These are phyloP conservation scores for Dendrobium catenatum DNA, from an alignment of 106 monocot species.

Conservation along the genomic window DNA sequence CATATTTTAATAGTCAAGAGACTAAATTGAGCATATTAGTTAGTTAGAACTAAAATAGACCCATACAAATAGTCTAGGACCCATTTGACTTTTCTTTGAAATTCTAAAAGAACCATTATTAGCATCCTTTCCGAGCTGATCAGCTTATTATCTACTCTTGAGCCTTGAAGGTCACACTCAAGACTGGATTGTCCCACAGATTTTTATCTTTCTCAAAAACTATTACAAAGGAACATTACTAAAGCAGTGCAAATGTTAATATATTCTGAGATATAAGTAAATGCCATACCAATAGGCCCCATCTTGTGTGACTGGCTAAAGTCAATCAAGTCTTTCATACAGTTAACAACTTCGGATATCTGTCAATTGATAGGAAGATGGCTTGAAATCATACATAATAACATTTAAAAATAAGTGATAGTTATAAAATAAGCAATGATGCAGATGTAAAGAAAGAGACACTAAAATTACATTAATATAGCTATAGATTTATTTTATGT, in stretches of 20 bases:
- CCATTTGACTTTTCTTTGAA: too few species aligned
- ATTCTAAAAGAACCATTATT: too few species aligned
- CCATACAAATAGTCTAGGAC: too few species aligned
- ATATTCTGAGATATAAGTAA: background rate
- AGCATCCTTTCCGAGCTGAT: too few species aligned
- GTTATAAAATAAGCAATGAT: background rate
- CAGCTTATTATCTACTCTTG: too few species aligned
- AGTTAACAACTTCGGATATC: slow-evolving; percentile 96
- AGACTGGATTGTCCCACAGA: too few species aligned
- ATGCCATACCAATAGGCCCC: slow-evolving; percentile 75
- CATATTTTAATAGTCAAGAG: too few species aligned
- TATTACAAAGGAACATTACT: background rate
- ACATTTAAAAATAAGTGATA: background rate
- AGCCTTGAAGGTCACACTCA: too few species aligned
- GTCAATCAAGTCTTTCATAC: slow-evolving; percentile 96
- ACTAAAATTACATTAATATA: background rate
- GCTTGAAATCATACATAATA: background rate
- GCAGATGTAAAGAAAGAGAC: background rate
- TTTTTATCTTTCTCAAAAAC: too few species aligned
- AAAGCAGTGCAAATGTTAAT: background rate
- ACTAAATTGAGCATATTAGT: too few species aligned
- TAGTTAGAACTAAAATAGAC: too few species aligned
- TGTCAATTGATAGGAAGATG: slow-evolving; percentile 9
- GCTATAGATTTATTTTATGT: background rate
- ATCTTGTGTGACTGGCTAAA: slow-evolving; percentile 65